Base-by-base conservation (phyloP, 2,329 filamentous ascomycete species). In the Cercospora brassicicola region DNA sequence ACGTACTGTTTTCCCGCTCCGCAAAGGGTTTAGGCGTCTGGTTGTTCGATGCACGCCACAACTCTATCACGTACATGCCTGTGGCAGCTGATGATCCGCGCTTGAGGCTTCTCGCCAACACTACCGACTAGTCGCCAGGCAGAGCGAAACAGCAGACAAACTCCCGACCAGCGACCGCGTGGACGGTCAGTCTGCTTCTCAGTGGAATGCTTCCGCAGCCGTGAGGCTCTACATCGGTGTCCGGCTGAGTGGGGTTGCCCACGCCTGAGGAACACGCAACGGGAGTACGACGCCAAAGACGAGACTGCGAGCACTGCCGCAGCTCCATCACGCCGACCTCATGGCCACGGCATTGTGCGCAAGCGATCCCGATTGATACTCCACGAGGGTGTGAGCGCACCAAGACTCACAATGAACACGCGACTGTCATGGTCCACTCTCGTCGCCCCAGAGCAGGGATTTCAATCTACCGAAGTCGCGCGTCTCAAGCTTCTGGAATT, bases 1-100 rank as follows among this genome's bases (percentile, higher is more conserved):
- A 20, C 45, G 45, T 42, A 42, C 36, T n/a, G 45, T 51, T 13
- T 26, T 51, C 18, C 45, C 45, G 20, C 45, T 61, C 59, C 59
- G 39, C 18, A 39, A 48, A 11, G 31, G 51, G 45, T 1, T 23
- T 64, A 6, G 26, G 13, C 8, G 30, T 33, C 13, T 64, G 62
- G 51, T 57, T 55, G 51, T 59, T 64, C 51, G 39, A 45, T 31
- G 30, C 62, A 64, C 36, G 62, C 62, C 23, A 64, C 51, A 56
- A 64, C 62, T 61, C 59, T 61, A 36, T 48, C 18, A 20, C 33
- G 28, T 60, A 23, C 59, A 26, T 9, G 18, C 2, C 36, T 28
- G 33, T 26, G 20, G 18, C 59, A 30, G 23, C 30, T 18, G 30
- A 42, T 30, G 53, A 33, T 57, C 26, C 26, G 53, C 28, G 26